Conservation (phyloP, 164 flowering plant genomes). For the Vitis cinerea region DNA sequence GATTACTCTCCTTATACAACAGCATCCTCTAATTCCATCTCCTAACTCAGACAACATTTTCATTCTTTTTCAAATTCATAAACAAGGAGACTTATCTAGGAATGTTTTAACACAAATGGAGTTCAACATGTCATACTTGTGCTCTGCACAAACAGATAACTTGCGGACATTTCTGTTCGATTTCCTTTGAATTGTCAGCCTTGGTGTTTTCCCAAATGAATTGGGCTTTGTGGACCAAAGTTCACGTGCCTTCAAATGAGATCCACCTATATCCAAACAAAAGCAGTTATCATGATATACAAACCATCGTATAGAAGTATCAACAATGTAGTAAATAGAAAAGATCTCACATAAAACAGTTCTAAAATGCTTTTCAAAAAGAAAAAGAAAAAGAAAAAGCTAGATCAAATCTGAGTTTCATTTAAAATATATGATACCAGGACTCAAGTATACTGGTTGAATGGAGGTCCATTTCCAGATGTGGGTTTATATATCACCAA, state of each 20-base stretch:
- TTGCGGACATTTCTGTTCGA: conserved; percentile 13
- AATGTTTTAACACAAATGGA: not conserved
- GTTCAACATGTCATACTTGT: conserved; percentile 16
- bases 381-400: too few species aligned
- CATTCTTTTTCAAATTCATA: too few species aligned
- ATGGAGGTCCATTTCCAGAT: too few species aligned
- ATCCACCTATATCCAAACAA: conserved; percentile 28
- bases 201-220: conserved; percentile 20
- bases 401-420: too few species aligned
- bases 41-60: not conserved
- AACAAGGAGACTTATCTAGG: not conserved
- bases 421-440: too few species aligned
- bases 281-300: not conserved
- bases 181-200: conserved; percentile 18
- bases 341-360: not conserved
- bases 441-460: too few species aligned
- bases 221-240: conserved; percentile 18
- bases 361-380: too few species aligned
- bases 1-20: too few species aligned
- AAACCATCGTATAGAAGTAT: not conserved
- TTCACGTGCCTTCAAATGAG: conserved; percentile 23
- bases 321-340: not conserved
- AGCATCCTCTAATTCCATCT: too few species aligned
- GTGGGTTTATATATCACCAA: too few species aligned
- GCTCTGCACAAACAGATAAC: conserved; percentile 32